Base-by-base conservation (phyloP, 2,329 filamentous ascomycete genomes). In the Paramyrothecium roridum region DNA sequence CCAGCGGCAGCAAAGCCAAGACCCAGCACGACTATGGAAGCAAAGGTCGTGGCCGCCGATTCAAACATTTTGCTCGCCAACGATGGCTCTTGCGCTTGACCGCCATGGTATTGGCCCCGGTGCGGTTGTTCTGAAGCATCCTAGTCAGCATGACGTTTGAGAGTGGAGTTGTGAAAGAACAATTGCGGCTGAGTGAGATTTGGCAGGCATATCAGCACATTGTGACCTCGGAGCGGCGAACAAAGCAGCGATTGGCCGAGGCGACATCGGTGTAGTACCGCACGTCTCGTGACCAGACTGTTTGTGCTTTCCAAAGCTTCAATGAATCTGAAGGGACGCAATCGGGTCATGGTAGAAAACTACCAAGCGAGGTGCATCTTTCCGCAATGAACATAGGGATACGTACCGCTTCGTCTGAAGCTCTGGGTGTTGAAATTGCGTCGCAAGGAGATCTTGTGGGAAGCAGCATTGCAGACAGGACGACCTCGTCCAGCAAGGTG, bases 41-140 rank as follows among this genome's bases (percentile, higher is more conserved):
- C 88, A 57, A 91, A 81, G 0, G 89, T 91, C 0, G 90, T 92
- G 10, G 85, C 86, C 2, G 89, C 89, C 7, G 87, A 79, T 70
- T 93, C 90, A 53, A 85, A 73, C 84, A 91, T 90, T 67, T 88
- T 90, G 43, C 76, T 72, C 3, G 74, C 61, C 11, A 84, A 61
- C 2, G 74, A 70, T 20, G 72, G 70, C 52, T 75, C 72, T 30
- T 56, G 55, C 23, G 57, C 33, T 37, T 40, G 48, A 54, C 48
- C 30, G 40, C 53, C 49, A 20, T 37, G 26, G 30, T n/a, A 19
- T 13, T 19, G 26, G 17, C 26, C 30, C 17, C 19, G 13, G 45
- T 11, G 13, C 17, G 37, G 13, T 52, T 47, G 40, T 30, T 34
- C 48, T 50, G 19, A 8, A n/a, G 10, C 21, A 50, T 34, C 20